Conservation (phyloP, 768 basidiomycete species). For the Lyophyllum semitale region DNA sequence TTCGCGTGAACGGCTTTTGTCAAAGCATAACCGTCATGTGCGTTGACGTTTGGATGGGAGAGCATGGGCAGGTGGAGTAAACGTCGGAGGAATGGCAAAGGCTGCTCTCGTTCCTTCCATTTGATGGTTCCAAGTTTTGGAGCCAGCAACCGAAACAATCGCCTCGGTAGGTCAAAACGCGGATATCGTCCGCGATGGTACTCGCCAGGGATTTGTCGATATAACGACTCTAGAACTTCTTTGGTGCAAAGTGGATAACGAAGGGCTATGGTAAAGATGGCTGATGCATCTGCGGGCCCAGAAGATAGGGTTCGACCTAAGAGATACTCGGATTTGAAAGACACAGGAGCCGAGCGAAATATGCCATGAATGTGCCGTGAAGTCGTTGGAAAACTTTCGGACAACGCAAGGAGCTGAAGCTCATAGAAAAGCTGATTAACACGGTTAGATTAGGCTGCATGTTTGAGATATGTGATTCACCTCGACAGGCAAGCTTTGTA, state of each 20-base stretch:
- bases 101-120: slow-evolving; percentile 55
- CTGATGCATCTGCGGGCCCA: slow-evolving; percentile 17
- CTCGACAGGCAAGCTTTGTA: slow-evolving; percentile 44
- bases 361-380: slow-evolving; percentile 55
- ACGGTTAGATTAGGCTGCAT: slow-evolving; percentile 9
- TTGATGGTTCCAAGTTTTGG: slow-evolving; percentile 23
- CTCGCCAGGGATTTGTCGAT: slow-evolving; percentile 37
- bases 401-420: slow-evolving; percentile 71
- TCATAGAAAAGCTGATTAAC: slow-evolving; percentile 70
- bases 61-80: slow-evolving; percentile 46
- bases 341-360: slow-evolving; percentile 55
- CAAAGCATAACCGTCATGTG: slow-evolving; percentile 81
- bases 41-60: slow-evolving; percentile 53
- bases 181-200: slow-evolving; percentile 15
- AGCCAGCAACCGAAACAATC: slow-evolving; percentile 61
- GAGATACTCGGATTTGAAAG: slow-evolving; percentile 72
- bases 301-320: slow-evolving; percentile 27
- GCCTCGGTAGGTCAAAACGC: slow-evolving; percentile 58
- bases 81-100: slow-evolving; percentile 64
- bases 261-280: slow-evolving; percentile 51
- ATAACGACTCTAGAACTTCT: slow-evolving; percentile 46
- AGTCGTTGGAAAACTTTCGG: slow-evolving; percentile 59
- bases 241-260: slow-evolving; percentile 63
- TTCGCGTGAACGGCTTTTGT: slow-evolving; percentile 72
- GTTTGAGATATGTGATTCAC: slow-evolving; percentile 21